phyloP scores from a whole-genome alignment of 768 basidiomycete genomes.

The Agaricus sinodeliciosus region DNA sequence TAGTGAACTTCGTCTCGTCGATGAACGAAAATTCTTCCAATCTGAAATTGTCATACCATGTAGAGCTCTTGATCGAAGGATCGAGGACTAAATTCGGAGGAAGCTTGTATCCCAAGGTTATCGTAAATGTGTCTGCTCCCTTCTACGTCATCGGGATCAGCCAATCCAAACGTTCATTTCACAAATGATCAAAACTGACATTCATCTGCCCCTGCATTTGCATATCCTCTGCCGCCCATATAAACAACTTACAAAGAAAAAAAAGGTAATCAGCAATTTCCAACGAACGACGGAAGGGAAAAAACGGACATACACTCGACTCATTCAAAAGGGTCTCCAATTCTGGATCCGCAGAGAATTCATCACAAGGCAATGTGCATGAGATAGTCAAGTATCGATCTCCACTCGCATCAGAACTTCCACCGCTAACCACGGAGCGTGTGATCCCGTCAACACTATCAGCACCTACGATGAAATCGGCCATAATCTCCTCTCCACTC shows the following conservation, averaged over 20 bases:
- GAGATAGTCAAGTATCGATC: slow-evolving; percentile 14
- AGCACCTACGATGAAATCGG: slow-evolving; percentile 54
- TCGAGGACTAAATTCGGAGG: not conserved
- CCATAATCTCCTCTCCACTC: slow-evolving; percentile 34
- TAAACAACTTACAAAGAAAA: slow-evolving; percentile 21
- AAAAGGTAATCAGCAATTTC: not conserved
- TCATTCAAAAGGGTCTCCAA: slow-evolving; percentile 21
- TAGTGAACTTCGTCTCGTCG: slow-evolving; percentile 27
- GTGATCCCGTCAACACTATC: slow-evolving; percentile 44
- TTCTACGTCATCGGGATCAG: slow-evolving; percentile 13
- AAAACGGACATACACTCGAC: slow-evolving; percentile 21
- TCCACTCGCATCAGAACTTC: slow-evolving; percentile 3
- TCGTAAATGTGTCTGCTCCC: slow-evolving; percentile 20
- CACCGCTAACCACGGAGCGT: slow-evolving; percentile 25
- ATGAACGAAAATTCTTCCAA: slow-evolving; percentile 26
- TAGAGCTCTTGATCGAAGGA: slow-evolving; percentile 1
- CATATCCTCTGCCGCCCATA: slow-evolving; percentile 25
- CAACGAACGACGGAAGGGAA: not conserved
- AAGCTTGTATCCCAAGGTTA: slow-evolving; percentile 19
- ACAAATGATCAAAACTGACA: not conserved
- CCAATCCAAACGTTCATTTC: not conserved
- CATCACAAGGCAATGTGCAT: slow-evolving; percentile 24
- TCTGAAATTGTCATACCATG: slow-evolving; percentile 25
- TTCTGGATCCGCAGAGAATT: slow-evolving; percentile 26
- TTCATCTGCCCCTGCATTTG: slow-evolving; percentile 2